Percentiles rank a stretch among this genome's conserved stretches.
These are phyloP conservation scores for Suhomyces kunorum DNA, from an alignment of 1,139 yeast genomes.

Conservation along the genomic window DNA sequence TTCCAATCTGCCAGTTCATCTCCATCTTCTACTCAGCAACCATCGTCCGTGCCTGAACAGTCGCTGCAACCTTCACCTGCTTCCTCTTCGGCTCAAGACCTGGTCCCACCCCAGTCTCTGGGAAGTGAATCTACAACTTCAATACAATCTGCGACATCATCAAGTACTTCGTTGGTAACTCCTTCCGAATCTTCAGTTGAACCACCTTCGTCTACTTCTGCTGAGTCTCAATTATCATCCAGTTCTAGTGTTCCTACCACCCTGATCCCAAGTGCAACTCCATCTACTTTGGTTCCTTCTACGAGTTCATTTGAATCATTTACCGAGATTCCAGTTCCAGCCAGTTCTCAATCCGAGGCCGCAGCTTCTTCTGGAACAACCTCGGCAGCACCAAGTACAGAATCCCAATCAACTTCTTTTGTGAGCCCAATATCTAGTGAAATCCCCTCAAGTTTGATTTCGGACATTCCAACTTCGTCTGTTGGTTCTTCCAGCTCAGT, in stretches of 20 bases:
- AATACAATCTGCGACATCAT: slow-evolving; percentile 1
- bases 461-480: slow-evolving; percentile 2
- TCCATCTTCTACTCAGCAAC: too few relatives aligned
- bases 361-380: slow-evolving; percentile 7
- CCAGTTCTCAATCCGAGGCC: neutral
- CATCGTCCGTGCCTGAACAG: too few relatives aligned
- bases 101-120: slow-evolving; percentile 3
- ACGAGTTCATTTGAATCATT: slow-evolving; percentile 4
- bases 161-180: slow-evolving; percentile 3
- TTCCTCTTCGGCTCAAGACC: neutral
- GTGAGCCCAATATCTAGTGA: slow-evolving; percentile 4
- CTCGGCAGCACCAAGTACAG: slow-evolving; percentile 1
- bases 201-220: neutral
- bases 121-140: slow-evolving; percentile 10
- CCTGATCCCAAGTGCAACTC: neutral
- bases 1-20: neutral
- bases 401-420: slow-evolving; percentile 2
- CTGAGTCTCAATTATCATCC: neutral
- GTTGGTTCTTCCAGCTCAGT: neutral
- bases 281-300: slow-evolving; percentile 7
- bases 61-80: too few relatives aligned
- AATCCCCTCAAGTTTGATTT: slow-evolving; percentile 1
- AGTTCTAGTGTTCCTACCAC: neutral
- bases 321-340: slow-evolving; percentile 2
- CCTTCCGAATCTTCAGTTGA: slow-evolving; percentile 10